Conservation (phyloP, 179 eudicot genomes). For the Beta macrorhiza region DNA sequence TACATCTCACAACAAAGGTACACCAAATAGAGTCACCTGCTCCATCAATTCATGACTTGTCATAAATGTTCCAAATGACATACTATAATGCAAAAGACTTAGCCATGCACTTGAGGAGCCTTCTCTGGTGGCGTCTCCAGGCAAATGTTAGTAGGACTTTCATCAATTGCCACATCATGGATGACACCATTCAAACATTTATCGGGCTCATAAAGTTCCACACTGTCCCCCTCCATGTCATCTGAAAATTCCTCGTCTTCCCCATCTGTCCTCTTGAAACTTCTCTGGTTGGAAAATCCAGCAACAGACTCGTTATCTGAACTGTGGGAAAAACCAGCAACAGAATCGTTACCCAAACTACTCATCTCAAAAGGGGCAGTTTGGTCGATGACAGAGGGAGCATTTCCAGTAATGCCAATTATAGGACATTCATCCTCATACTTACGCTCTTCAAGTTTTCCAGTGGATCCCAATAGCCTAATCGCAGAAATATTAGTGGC, state of each 20-base stretch:
- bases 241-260: conserved; percentile 10
- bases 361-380: conserved; percentile 3
- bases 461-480: background rate
- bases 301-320: background rate
- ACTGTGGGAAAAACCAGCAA: too few species aligned
- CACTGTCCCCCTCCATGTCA: conserved; percentile 22
- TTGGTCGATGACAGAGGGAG: background rate
- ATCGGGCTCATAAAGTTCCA: conserved; percentile 1
- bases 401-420: conserved; percentile 12
- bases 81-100: background rate
- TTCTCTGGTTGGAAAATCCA: background rate
- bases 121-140: background rate
- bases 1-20: background rate
- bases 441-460: conserved; percentile 13
- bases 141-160: background rate
- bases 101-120: background rate
- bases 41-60: too few species aligned
- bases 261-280: conserved; percentile 2
- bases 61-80: background rate
- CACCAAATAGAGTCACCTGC: background rate
- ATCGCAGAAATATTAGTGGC: conserved; percentile 10
- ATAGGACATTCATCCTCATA: conserved; percentile 17
- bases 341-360: background rate
- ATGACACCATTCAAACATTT: background rate
- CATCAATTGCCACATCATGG: background rate